These are phyloP conservation scores for Penicillium olsonii DNA, from an alignment of 2,329 filamentous ascomycete genomes.

Conservation along the genomic window DNA sequence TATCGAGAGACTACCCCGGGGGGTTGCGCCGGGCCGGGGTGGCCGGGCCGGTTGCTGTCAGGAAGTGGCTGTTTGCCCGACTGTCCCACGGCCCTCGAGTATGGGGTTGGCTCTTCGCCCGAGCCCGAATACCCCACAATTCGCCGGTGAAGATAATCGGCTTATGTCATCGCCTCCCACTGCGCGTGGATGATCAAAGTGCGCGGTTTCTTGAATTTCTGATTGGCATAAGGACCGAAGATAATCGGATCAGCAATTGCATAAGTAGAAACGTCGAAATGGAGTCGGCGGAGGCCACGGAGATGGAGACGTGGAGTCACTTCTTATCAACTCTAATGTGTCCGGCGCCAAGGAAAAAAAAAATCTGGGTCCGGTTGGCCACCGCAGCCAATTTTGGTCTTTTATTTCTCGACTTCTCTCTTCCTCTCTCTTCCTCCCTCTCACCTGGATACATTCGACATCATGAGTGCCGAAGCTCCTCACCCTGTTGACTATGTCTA, in stretches of 20 bases:
- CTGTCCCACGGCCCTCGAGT: background rate
- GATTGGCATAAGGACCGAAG: background rate
- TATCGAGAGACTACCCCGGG: conserved; percentile 1
- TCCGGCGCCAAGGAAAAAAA: conserved; percentile 18
- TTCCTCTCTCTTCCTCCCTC: background rate
- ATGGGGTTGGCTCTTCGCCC: conserved; percentile 1
- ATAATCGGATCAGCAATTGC: background rate
- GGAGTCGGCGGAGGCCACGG: too few relatives aligned
- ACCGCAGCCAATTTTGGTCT: conserved; percentile 15
- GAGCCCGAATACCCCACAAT: conserved; percentile 4
- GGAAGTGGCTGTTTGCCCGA: background rate
- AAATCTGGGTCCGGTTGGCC: conserved; percentile 20
- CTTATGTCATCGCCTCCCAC: conserved; percentile 7
- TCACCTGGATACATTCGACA: background rate
- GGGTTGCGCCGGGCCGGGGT: conserved; percentile 8
- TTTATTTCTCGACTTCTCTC: conserved; percentile 11
- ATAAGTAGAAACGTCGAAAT: too few relatives aligned
- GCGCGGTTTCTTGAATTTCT: background rate
- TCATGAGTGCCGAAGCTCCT: conserved; percentile 17
- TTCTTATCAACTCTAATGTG: conserved; percentile 2
- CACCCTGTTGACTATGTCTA: conserved; percentile 16
- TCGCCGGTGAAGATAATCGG: conserved; percentile 1
- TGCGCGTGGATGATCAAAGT: too few relatives aligned
- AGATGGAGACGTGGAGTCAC: background rate
- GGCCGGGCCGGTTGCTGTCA: conserved; percentile 7